Evolutionary conservation across 1,284 basidiomycete genomes (phyloP).

Genomic region (Puccinia novopanici): DNA sequence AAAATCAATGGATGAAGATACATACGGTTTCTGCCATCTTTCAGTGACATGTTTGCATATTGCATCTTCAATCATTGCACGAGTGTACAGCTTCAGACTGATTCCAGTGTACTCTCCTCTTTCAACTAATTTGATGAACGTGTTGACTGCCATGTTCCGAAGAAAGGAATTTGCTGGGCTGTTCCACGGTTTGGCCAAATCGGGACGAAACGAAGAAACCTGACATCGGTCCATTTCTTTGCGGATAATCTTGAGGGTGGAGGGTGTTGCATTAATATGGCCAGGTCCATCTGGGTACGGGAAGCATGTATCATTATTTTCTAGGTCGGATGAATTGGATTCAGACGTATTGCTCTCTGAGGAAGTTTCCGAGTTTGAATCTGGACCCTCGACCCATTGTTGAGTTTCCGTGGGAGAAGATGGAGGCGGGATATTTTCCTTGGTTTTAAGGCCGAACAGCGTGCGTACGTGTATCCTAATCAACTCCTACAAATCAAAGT

Average conservation of each 20-base stretch:
- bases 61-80: not conserved
- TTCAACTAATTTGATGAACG: conserved; percentile 13
- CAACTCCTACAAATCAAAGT: not conserved
- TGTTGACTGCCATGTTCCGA: conserved; percentile 1
- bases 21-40: not conserved
- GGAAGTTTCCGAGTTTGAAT: not conserved
- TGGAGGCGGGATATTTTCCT: not conserved
- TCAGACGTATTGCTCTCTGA: not conserved
- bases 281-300: conserved; percentile 35
- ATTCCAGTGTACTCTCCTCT: not conserved
- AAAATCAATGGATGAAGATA: not conserved
- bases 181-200: not conserved
- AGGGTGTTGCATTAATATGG: not conserved
- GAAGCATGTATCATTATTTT: not conserved
- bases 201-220: conserved; percentile 9
- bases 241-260: conserved; percentile 8
- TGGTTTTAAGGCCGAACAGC: not conserved
- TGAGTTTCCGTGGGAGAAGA: not conserved
- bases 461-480: not conserved
- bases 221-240: not conserved
- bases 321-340: not conserved
- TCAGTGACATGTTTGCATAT: not conserved
- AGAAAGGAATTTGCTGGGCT: not conserved
- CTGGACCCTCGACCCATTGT: not conserved
- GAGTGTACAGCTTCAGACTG: not conserved